A percentile compares a stretch with the other conserved stretches of the same genome.
Evolutionary conservation across 345 rosid species (phyloP).

Genomic region (Firmiana major): DNA sequence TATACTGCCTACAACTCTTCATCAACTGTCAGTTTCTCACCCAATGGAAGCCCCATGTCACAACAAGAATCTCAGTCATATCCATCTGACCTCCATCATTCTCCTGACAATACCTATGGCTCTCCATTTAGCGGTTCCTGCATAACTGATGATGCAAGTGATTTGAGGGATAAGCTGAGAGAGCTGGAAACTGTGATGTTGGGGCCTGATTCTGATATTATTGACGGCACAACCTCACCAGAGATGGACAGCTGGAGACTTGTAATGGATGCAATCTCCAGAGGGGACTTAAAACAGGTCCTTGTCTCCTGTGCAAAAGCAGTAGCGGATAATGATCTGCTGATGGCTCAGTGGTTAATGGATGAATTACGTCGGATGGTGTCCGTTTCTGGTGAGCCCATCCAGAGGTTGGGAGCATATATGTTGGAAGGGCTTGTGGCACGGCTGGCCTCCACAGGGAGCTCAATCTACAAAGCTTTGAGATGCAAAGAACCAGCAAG

Average conservation of each 20-base stretch:
- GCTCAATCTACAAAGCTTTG: conserved; percentile 67
- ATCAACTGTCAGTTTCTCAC: conserved; percentile 42
- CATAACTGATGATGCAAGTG: conserved; percentile 62
- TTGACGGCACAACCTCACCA: conserved; percentile 22
- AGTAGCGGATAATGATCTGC: conserved; percentile 61
- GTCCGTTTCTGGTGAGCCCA: conserved; percentile 92
- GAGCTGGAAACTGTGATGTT: conserved; percentile 85
- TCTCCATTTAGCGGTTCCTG: conserved; percentile 70
- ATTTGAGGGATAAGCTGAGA: conserved; percentile 60
- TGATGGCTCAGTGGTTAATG: conserved; percentile 67
- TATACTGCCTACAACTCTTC: conserved; percentile 36
- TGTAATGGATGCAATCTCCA: conserved; percentile 48
- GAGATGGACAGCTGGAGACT: conserved; percentile 50
- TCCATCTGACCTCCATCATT: conserved; percentile 34
- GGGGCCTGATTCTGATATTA: conserved; percentile 69
- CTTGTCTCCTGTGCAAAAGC: conserved; percentile 76
- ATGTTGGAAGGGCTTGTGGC: conserved; percentile 94
- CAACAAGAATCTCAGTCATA: conserved; percentile 46
- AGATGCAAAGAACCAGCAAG: conserved; percentile 71
- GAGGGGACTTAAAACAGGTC: conserved; percentile 53
- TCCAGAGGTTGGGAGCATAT: conserved; percentile 90
- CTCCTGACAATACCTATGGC: conserved; percentile 55
- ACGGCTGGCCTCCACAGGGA: conserved; percentile 73
- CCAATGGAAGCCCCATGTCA: conserved; percentile 43
- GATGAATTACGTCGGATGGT: conserved; percentile 68